Conservation (phyloP, 2,329 filamentous ascomycete genomes). For the Exophiala spinifera region DNA sequence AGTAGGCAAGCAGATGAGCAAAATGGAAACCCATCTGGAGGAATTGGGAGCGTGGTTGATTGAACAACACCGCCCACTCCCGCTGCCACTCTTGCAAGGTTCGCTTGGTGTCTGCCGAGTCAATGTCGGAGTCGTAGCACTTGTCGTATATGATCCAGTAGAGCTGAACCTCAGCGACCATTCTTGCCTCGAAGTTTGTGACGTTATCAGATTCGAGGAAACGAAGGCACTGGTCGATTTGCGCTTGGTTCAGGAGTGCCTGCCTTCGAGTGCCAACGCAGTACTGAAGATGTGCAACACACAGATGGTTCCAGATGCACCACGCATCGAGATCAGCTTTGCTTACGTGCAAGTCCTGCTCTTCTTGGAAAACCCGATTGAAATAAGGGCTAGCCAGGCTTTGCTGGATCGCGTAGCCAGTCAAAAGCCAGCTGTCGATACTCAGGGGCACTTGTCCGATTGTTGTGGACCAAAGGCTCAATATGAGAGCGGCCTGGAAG, state of each 20-base stretch:
- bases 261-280: conserved; percentile 44
- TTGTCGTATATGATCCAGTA: conserved; percentile 48
- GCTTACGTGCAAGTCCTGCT: conserved; percentile 11
- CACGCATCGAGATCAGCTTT: conserved; percentile 33
- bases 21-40: conserved; percentile 48
- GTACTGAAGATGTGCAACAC: conserved; percentile 45
- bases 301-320: conserved; percentile 46
- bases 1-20: conserved; percentile 43
- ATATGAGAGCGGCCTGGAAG: conserved; percentile 44
- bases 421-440: conserved; percentile 47
- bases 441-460: conserved; percentile 45
- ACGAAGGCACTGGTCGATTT: conserved; percentile 39
- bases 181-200: conserved; percentile 46
- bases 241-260: conserved; percentile 37
- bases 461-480: conserved; percentile 48
- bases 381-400: conserved; percentile 40
- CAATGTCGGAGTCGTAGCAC: conserved; percentile 34
- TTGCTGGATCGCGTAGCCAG: conserved; percentile 45
- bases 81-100: conserved; percentile 39
- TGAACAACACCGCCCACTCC: conserved; percentile 41
- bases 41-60: conserved; percentile 45
- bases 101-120: conserved; percentile 36
- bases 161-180: conserved; percentile 46
- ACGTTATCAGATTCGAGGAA: conserved; percentile 39
- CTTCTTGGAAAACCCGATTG: conserved; percentile 14